Evolutionary conservation across 805 yeast genomes (phyloP), one percentile per base, ranked within the genome.

Genomic region (Cephaloascus fragrans): DNA sequence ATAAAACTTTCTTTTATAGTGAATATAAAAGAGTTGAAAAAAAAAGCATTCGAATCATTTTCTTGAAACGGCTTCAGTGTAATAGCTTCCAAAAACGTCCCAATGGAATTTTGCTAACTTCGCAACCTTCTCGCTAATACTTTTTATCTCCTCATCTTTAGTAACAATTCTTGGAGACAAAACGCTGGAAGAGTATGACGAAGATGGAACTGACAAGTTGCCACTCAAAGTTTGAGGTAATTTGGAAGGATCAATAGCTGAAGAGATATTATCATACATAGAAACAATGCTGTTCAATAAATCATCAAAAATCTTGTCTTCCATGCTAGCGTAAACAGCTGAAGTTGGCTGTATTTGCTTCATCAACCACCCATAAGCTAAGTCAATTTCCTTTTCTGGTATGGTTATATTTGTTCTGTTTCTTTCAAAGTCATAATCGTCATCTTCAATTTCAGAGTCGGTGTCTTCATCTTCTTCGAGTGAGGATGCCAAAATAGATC

Each of bases 261-360:
- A 26, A 15, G 38, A 48, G 20, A 32, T 42, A 37, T 43, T 43
- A 35, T 47, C 41, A 39, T 40, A 44, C 37, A 19, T 55, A 32
- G 56, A 52, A 38, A 61, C 60, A 35, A 69, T 68, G 33, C 45
- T 54, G 37, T 19, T 51, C 38, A 57, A 53, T 39, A 77, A 60
- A 41, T 69, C 73, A 46, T 69, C 68, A 57, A 79, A 77, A 15
- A 77, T 69, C 45, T 79, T 76, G 31, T 69, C 68, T 58, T 86
- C 96, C 71, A 87, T 67, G 37, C 85, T 67, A 4, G 80, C 79
- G 53, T 86, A 86, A 32, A 86, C 83, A 38, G 75, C 80, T 5
- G 90, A 78, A 43, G 67, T 67, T 37, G 96, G 96, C 59, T 86
- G 95, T 10, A 89, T 82, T 59, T 87, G 95, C 53, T 81, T 84